These are phyloP conservation scores for Apiospora koreana DNA, from an alignment of 2,329 filamentous ascomycete genomes.

Conservation along the genomic window DNA sequence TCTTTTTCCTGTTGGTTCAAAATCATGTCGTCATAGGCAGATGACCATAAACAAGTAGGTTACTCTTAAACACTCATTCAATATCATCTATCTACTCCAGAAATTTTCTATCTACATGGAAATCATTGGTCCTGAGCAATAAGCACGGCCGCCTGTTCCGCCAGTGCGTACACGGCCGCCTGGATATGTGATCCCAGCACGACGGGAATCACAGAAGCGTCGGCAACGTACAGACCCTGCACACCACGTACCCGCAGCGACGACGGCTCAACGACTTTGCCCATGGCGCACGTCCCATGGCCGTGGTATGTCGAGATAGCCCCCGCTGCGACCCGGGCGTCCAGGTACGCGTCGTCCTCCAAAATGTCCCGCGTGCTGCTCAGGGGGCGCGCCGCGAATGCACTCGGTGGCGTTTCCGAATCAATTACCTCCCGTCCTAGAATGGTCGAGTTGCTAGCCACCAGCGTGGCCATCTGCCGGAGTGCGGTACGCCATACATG, in stretches of 20 bases:
- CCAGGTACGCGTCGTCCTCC: conserved; percentile 8
- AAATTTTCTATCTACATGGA: too few species aligned
- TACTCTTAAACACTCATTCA: too few species aligned
- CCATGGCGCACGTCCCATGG: conserved; percentile 10
- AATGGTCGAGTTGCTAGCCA: neutral
- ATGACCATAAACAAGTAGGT: too few species aligned
- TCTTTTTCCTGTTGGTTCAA: too few species aligned
- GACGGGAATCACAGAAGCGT: conserved; percentile 11
- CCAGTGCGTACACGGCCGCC: conserved; percentile 11
- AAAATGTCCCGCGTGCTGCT: neutral
- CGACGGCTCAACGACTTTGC: conserved; percentile 9
- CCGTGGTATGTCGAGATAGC: conserved; percentile 3
- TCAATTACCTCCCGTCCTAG: conserved; percentile 1
- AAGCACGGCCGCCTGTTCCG: neutral
- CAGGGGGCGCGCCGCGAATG: neutral
- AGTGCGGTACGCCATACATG: neutral
- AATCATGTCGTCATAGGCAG: too few species aligned
- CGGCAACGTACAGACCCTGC: neutral
- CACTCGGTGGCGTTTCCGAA: neutral
- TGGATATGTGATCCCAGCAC: conserved; percentile 9
- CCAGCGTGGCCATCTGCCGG: neutral
- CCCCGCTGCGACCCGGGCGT: neutral
- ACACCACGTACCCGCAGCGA: conserved; percentile 1
- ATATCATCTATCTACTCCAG: too few species aligned
- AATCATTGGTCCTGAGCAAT: neutral